Evolutionary conservation across 768 basidiomycete genomes (phyloP), one percentile per base, ranked within the genome.

Genomic region (Lentinula sp.): DNA sequence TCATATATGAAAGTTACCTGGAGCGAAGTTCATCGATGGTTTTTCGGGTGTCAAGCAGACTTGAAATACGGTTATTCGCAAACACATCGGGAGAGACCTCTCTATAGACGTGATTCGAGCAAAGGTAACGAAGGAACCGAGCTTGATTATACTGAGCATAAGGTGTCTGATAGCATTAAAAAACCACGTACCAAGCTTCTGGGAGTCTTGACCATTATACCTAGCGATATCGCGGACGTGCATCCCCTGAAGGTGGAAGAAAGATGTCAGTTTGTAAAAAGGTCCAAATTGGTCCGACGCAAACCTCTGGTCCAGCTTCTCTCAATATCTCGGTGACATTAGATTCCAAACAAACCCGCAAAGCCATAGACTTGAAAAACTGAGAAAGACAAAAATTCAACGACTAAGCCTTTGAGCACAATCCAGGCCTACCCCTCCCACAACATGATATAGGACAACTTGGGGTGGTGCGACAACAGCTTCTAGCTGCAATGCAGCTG

Each of bases 321-420:
- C 74, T 70, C 13, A 80, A 62, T 3, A 79, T 76, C 60, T 79
- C 78, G 1, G 71, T 72, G 9, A 78, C 75, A 55, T 73, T 69
- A 1, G 70, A 69, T 58, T 75, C 72, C 4, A 73, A 55, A 48
- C 71, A 73, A 39, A 69, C 66, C 10, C 72, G 69, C 15, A 73
- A 16, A 9, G 71, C 70, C 9, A 71, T 65, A 2, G 73, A 66
- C 60, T 69, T 66, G 49, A 65, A 65, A 57, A 70, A 64, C 71
- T 74, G 45, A 11, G 28, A 3, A 40, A 23, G 4, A 2, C 13
- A 39, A 28, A 9, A 34, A 34, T 32, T 34, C 8, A 39, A 11
- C 18, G 7, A 21, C 42, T 9, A 18, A 40, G 16, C 2, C 6
- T 3, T n/a, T 65, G 58, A 68, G 64, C 48, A 65, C 64, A 58